A percentile compares a stretch with the other conserved stretches of the same genome.
Evolutionary conservation across 163 green algal species (phyloP).

Genomic region (Picocystis sp.): DNA sequence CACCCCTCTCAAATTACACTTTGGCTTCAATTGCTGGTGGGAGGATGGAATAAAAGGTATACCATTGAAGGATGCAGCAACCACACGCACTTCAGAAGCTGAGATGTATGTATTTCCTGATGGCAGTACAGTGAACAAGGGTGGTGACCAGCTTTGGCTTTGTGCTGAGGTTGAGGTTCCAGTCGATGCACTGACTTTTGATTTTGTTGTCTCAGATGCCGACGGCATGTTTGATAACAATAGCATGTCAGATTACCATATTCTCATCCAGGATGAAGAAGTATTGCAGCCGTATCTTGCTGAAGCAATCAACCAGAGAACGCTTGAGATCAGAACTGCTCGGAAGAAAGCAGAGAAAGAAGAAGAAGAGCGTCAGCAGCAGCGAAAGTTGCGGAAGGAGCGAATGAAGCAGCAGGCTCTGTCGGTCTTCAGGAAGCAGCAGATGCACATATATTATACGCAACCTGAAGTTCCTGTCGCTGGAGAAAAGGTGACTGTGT

Average conservation of each 20-base stretch:
- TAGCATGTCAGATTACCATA: conserved; percentile 28
- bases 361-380: conserved; percentile 13
- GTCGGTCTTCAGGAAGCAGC: conserved; percentile 28
- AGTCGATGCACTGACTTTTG: conserved; percentile 28
- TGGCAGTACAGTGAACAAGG: background rate
- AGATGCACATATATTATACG: conserved; percentile 71
- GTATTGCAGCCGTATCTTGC: background rate
- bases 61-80: conserved; percentile 24
- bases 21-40: conserved; percentile 36
- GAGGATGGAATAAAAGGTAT: background rate
- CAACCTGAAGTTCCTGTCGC: conserved; percentile 43
- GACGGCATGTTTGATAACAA: conserved; percentile 44
- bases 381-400: conserved; percentile 13
- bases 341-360: conserved; percentile 13
- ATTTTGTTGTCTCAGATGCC: conserved; percentile 46
- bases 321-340: background rate
- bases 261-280: conserved; percentile 10
- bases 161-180: conserved; percentile 13
- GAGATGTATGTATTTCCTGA: conserved; percentile 7
- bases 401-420: background rate
- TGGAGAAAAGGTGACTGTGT: conserved; percentile 48
- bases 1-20: conserved; percentile 11
- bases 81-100: conserved; percentile 1
- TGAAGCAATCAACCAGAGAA: background rate
- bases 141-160: conserved; percentile 4